Evolutionary conservation across 768 basidiomycete species (phyloP), one percentile per base, ranked within the genome.

Genomic region (Leccinum rimulosum): DNA sequence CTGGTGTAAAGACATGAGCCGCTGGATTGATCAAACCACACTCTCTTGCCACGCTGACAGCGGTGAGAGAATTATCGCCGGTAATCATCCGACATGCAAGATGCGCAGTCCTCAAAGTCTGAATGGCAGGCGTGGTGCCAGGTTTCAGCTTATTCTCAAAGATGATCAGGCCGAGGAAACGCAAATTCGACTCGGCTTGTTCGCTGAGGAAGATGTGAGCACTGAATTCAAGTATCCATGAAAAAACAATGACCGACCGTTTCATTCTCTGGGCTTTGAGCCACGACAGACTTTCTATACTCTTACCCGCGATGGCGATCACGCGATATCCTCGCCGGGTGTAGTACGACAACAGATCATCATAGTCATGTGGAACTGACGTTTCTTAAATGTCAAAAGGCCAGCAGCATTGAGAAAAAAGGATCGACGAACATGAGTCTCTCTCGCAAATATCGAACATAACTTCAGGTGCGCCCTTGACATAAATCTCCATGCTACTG

Each of bases 381-480:
- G 14, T 48, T 52, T 48, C 8, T 17, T 19, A 19, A 57, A 38
- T 10, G 54, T 72, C 50, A 74, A 64, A 56, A 48, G 55, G 30
- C 30, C 38, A 50, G 3, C 6, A 28, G 31, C 1, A 6, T 22
- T 0, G 1, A 54, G 27, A 8, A 40, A 25, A 35, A 55, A 59
- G n/a, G 49, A 61, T 35, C 36, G n/a, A 79, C 94, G 65, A 66
- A 98, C 96, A 87, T n/a, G 95, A 91, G 54, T 89, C 84, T 61
- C 81, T 87, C 56, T 95, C 90, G 71, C 97, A 99, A 57, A 99
- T 98, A 45, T 95, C 95, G 7, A 76, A 73, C 95, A 99, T 98
- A 57, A 98, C 93, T 74, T 99, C 97, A 0, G 97, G 97, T 2
- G 97, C 97, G n/a, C 97, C 97, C 70, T 99, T 99, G 66, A 95